Base-by-base conservation (phyloP, 176 grass and related monocot genomes). In the Luzula sylvatica region DNA sequence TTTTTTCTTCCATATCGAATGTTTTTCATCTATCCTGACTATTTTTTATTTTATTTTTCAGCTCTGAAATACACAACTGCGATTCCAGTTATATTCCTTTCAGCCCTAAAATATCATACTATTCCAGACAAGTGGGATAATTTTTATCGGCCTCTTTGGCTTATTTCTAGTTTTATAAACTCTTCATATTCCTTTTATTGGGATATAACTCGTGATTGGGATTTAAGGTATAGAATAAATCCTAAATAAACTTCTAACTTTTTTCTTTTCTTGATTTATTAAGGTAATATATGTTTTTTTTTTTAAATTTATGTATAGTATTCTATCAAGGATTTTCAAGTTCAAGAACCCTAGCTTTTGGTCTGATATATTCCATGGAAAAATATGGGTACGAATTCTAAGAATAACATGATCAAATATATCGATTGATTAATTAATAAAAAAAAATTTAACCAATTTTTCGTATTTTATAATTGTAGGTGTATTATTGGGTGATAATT, bases 171-270 rank as follows among this genome's bases (percentile, higher is more conserved):
- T 67, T 73, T 89, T 48, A 55, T 96, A 27, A 96, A 96, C 69
- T 96, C 84, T 3, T 38, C 86, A 14, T 96, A 96, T 71, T 96
- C 90, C 14, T 96, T 96, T 56, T 96, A 96, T 48, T 96, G 90
- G 90, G 90, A 96, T 76, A 75, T 89, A 45, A 89, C 76, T 40
- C 77, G 90, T 23, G 90, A 96, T 52, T 96, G 90, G 90, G 90
- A 96, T 71, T 79, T 96, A 77, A 96, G 90, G 90, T 96, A 41
- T 18, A 16, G 7, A 0, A 19, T 39, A 14, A 23, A 52, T 53
- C 57, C 52, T 42, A 14, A 35, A 46, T 52, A 20, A 23, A 11
- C n/a, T 80, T 49, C 26, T 23, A 12, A 64, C 5, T 25, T 1
- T 0, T 50, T 20, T 43, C 58, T 23, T 50, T 11, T 60, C 40